These are phyloP conservation scores for Chlorella sp. DNA, from an alignment of 139 green algal genomes.

Conservation along the genomic window DNA sequence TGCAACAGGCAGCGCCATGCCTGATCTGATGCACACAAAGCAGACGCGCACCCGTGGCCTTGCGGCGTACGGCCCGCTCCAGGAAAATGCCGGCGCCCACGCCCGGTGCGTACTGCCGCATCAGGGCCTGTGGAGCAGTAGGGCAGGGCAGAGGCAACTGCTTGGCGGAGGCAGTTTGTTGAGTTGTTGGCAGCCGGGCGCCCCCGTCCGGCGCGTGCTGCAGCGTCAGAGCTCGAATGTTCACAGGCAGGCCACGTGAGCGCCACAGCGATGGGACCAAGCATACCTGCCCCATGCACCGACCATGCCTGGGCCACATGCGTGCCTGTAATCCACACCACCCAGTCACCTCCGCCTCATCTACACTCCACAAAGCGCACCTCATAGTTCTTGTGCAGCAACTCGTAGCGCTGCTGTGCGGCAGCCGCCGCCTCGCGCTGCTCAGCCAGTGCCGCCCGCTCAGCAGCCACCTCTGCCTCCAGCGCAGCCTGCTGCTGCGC, in stretches of 20 bases:
- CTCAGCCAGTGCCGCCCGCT: neutral
- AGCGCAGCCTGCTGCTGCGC: neutral
- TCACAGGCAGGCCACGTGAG: too few species aligned
- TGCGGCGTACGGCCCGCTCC: constrained; percentile 49
- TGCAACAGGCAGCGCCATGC: too few species aligned
- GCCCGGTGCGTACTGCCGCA: constrained; percentile 57
- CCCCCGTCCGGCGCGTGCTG: too few species aligned
- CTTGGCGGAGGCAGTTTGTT: neutral
- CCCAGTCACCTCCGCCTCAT: neutral
- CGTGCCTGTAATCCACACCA: too few species aligned
- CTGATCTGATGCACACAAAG: neutral
- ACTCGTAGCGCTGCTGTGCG: constrained; percentile 23
- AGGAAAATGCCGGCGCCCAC: constrained; percentile 57
- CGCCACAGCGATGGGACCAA: too few species aligned
- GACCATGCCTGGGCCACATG: too few species aligned
- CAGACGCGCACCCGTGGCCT: constrained; percentile 26
- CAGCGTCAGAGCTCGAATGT: too few species aligned
- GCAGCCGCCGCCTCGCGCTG: constrained; percentile 20
- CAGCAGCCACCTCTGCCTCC: constrained; percentile 4
- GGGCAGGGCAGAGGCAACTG: neutral
- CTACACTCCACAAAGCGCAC: neutral
- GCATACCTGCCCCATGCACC: too few species aligned
- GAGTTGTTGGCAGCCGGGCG: too few species aligned
- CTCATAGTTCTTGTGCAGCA: constrained; percentile 33
- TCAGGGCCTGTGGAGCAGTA: constrained; percentile 13